These are phyloP conservation scores for Acrodontium crateriforme DNA, from an alignment of 2,329 filamentous ascomycete species.

Conservation along the genomic window DNA sequence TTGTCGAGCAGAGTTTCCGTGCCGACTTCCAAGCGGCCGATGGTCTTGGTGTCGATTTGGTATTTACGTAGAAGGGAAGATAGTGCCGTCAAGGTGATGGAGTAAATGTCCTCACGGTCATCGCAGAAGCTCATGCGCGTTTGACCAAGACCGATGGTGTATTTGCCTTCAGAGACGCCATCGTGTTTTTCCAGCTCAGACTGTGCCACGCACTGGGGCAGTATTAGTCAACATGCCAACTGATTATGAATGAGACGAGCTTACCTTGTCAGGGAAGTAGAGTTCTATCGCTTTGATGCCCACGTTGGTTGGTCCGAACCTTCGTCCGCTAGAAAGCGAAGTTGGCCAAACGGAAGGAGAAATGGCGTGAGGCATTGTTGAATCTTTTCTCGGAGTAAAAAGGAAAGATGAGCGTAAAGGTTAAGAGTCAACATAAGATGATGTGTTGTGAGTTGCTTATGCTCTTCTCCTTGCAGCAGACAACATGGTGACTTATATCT, in stretches of 20 bases:
- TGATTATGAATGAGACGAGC: background rate
- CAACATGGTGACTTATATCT: no score
- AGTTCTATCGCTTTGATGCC: slow-evolving; percentile 43
- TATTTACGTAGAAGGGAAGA: slow-evolving; percentile 40
- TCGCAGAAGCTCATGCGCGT: slow-evolving; percentile 43
- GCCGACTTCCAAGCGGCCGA: slow-evolving; percentile 40
- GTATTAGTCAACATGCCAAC: slow-evolving; percentile 7
- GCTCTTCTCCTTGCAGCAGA: no score
- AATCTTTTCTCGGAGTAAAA: no score
- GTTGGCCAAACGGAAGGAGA: no score
- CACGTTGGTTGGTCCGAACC: slow-evolving; percentile 36
- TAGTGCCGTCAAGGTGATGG: slow-evolving; percentile 37
- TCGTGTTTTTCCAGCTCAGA: slow-evolving; percentile 41
- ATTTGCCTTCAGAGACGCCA: slow-evolving; percentile 38
- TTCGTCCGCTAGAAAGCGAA: no score
- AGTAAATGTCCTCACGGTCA: slow-evolving; percentile 42
- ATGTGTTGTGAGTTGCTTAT: no score
- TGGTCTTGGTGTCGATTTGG: slow-evolving; percentile 36
- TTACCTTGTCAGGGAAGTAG: slow-evolving; percentile 39
- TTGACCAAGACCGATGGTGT: slow-evolving; percentile 41
- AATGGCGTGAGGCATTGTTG: no score
- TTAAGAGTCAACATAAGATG: no score
- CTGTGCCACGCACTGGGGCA: slow-evolving; percentile 38
- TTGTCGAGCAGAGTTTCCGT: slow-evolving; percentile 42
- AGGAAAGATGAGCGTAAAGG: no score